Conservation (phyloP, 495 filamentous ascomycete species). For the Elasticomyces elasticus region DNA sequence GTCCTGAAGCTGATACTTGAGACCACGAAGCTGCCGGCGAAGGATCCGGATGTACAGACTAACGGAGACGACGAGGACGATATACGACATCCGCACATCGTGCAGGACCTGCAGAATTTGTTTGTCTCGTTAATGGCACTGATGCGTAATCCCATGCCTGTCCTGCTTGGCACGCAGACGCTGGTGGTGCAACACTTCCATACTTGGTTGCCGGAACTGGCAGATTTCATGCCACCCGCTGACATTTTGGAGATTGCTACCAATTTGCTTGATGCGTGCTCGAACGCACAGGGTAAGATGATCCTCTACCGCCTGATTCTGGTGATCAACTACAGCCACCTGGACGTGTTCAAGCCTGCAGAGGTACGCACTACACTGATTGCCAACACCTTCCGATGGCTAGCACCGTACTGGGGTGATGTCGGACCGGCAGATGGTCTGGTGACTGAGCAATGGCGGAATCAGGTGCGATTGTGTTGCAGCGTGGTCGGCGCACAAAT, state of each 20-base stretch:
- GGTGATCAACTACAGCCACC: slow-evolving; percentile 76
- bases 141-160: slow-evolving; percentile 77
- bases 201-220: slow-evolving; percentile 84
- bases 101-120: slow-evolving; percentile 61
- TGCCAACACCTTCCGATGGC: slow-evolving; percentile 78
- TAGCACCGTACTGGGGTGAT: slow-evolving; percentile 88
- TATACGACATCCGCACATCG: slow-evolving; percentile 14
- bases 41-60: slow-evolving; percentile 53
- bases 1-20: slow-evolving; percentile 93
- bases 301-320: slow-evolving; percentile 89
- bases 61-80: slow-evolving; percentile 1
- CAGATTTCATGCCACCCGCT: slow-evolving; percentile 60
- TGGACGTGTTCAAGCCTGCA: slow-evolving; percentile 66
- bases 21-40: slow-evolving; percentile 73
- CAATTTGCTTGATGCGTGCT: slow-evolving; percentile 88
- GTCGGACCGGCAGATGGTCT: too few species aligned
- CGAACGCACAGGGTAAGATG: slow-evolving; percentile 78
- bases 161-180: slow-evolving; percentile 86
- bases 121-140: slow-evolving; percentile 82
- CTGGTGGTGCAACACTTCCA: slow-evolving; percentile 95
- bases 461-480: slow-evolving; percentile 86
- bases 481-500: slow-evolving; percentile 80
- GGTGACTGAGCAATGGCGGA: slow-evolving; percentile 76
- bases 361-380: slow-evolving; percentile 64
- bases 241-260: slow-evolving; percentile 88